phyloP scores from a whole-genome alignment of 1,284 basidiomycete species.

The Irpex sp. region DNA sequence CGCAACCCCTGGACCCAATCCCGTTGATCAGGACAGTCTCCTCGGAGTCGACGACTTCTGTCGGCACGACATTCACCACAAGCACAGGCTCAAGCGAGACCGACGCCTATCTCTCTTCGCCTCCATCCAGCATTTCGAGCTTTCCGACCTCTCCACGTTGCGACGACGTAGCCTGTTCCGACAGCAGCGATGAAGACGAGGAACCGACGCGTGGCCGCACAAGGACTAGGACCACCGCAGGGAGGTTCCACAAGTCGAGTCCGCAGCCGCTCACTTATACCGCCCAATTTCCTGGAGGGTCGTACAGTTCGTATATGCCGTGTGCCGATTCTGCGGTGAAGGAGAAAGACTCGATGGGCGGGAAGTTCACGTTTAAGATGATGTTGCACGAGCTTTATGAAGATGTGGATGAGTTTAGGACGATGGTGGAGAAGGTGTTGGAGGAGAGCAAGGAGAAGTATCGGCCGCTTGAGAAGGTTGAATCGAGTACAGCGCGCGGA shows the following conservation, averaged over 20 bases:
- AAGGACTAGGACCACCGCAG: neutral
- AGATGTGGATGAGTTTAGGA: neutral
- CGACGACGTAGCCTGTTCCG: neutral
- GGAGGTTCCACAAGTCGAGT: neutral
- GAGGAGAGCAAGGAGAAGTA: neutral
- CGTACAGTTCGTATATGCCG: neutral
- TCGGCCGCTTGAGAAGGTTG: neutral
- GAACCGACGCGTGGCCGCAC: neutral
- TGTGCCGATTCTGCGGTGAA: neutral
- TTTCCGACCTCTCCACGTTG: neutral
- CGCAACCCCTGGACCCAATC: neutral
- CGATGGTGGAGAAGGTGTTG: neutral
- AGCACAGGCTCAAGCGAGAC: neutral
- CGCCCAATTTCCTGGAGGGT: neutral
- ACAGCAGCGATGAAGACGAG: neutral
- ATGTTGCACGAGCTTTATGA: neutral
- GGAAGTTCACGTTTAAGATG: neutral
- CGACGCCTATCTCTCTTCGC: neutral
- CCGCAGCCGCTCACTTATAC: neutral
- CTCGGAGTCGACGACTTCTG: neutral
- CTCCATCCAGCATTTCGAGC: neutral
- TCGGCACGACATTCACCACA: neutral
- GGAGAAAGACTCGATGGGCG: neutral
- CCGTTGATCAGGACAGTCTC: neutral
- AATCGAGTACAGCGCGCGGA: neutral